Evolutionary conservation across 2,329 filamentous ascomycete species (phyloP), one percentile per base, ranked within the genome.

Genomic region (Aspergillus pseudotamarii): DNA sequence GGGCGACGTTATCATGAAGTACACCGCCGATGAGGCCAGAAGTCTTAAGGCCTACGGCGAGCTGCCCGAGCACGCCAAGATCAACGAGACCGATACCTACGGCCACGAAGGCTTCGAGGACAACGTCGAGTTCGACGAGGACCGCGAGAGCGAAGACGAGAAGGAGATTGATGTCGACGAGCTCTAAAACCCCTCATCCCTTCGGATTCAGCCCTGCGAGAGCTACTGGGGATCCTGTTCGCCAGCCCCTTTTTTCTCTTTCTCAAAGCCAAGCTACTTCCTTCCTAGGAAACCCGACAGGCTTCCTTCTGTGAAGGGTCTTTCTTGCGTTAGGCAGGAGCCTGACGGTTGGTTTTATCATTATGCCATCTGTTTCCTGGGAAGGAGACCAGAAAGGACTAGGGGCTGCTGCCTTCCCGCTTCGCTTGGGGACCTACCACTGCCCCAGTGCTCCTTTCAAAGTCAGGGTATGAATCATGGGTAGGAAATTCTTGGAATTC

Each of bases 51-150:
- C 93, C 66, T 98, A 98, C 81, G 95, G 95, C 80, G 95, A 99
- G 82, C 86, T 99, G 65, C 95, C 95, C 72, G 95, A 98, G 84
- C 91, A 89, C 76, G 95, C 95, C 79, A 98, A 98, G 91, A 99
- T 99, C 88, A 99, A 99, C 88, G 95, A 99, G 88, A 97, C 93
- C 69, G 95, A 98, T 81, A 96, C 93, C 69, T 82, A 88, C 77
- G 88, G 92, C 75, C 92, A 94, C 81, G 92, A 94, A 80, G 94
- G 93, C 80, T 91, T 96, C 79, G 94, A 95, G 81, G 93, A 97
- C 83, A 95, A 95, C 83, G 97, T 99, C 85, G 95, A 98, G 84
- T 98, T 98, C 85, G 95, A 96, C 83, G 94, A 98, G 80, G 94
- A 97, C 81, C 85, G 90, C 70, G 90, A 91, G 68, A 84, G 80